Conservation (phyloP, 352 stramenopile genomes). For the Pythium dissimile region DNA sequence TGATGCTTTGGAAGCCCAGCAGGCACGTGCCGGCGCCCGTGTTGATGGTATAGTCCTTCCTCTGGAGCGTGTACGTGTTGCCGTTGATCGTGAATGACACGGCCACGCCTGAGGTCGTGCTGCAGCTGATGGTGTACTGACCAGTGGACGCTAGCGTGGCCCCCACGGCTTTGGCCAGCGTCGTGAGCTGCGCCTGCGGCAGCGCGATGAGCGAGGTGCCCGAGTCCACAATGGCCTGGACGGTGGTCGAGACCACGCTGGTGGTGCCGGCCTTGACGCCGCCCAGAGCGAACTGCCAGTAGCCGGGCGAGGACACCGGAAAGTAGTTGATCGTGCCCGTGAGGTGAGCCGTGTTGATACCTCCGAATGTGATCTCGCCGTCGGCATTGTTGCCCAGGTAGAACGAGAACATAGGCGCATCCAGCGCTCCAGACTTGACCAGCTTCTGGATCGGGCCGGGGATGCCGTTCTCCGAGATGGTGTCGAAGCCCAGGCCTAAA, state of each 20-base stretch:
- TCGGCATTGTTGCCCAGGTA: slow-evolving; percentile 89
- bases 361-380: slow-evolving; percentile 77
- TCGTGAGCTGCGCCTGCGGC: slow-evolving; percentile 83
- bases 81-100: slow-evolving; percentile 92
- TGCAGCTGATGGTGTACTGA: slow-evolving; percentile 95
- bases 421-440: slow-evolving; percentile 82
- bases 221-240: slow-evolving; percentile 93
- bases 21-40: slow-evolving; percentile 84
- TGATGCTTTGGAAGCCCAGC: slow-evolving; percentile 94
- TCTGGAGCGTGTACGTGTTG: slow-evolving; percentile 88
- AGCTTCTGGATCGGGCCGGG: slow-evolving; percentile 93
- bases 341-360: slow-evolving; percentile 87
- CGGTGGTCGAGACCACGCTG: slow-evolving; percentile 24
- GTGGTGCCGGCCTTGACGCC: slow-evolving; percentile 45
- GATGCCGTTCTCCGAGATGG: slow-evolving; percentile 89
- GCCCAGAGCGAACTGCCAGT: slow-evolving; percentile 76
- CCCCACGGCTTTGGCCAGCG: slow-evolving; percentile 81
- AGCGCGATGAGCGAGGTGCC: slow-evolving; percentile 94
- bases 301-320: slow-evolving; percentile 52
- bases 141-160: slow-evolving; percentile 62
- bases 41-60: slow-evolving; percentile 93
- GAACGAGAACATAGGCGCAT: slow-evolving; percentile 94
- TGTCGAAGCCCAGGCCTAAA: slow-evolving; percentile 94
- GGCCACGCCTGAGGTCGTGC: slow-evolving; percentile 73
- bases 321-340: slow-evolving; percentile 92